Evolutionary conservation across 1,284 basidiomycete species (phyloP).

Genomic region (Somion occarium): DNA sequence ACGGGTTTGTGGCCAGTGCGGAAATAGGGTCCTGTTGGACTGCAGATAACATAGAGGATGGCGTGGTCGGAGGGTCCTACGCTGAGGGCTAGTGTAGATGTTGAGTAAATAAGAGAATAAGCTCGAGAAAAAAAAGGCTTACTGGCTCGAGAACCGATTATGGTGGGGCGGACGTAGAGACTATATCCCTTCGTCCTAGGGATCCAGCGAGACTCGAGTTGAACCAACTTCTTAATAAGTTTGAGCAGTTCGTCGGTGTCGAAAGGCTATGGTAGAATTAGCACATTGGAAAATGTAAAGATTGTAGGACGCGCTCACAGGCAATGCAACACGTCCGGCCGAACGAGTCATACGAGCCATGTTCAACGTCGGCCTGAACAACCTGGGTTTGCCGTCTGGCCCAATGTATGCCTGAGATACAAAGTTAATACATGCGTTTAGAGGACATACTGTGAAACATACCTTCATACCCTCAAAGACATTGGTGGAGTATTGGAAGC

Average conservation of each 20-base stretch:
- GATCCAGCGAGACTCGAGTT: constrained; percentile 72
- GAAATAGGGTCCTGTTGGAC: constrained; percentile 73
- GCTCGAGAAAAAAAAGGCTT: constrained; percentile 14
- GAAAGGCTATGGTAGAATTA: constrained; percentile 43
- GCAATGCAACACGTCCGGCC: constrained; percentile 61
- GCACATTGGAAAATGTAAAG: background rate
- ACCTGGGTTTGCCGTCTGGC: constrained; percentile 53
- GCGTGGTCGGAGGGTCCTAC: constrained; percentile 67
- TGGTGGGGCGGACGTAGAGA: constrained; percentile 77
- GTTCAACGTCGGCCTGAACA: constrained; percentile 81
- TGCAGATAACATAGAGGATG: constrained; percentile 65
- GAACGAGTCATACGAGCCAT: constrained; percentile 71
- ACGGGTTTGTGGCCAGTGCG: constrained; percentile 57
- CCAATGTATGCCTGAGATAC: constrained; percentile 65
- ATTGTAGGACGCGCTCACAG: constrained; percentile 33
- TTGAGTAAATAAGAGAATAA: constrained; percentile 1
- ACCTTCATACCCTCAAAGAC: constrained; percentile 91
- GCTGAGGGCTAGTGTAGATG: constrained; percentile 45
- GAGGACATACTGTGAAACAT: constrained; percentile 33
- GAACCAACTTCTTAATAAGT: constrained; percentile 68
- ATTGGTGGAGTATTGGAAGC: constrained; percentile 73
- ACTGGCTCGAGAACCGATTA: constrained; percentile 78
- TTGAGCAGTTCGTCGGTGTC: constrained; percentile 57
- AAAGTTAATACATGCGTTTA: background rate
- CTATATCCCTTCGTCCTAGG: constrained; percentile 65